Evolutionary conservation across 2,329 filamentous ascomycete genomes (phyloP).

Genomic region (Pyrenochaeta sp.): DNA sequence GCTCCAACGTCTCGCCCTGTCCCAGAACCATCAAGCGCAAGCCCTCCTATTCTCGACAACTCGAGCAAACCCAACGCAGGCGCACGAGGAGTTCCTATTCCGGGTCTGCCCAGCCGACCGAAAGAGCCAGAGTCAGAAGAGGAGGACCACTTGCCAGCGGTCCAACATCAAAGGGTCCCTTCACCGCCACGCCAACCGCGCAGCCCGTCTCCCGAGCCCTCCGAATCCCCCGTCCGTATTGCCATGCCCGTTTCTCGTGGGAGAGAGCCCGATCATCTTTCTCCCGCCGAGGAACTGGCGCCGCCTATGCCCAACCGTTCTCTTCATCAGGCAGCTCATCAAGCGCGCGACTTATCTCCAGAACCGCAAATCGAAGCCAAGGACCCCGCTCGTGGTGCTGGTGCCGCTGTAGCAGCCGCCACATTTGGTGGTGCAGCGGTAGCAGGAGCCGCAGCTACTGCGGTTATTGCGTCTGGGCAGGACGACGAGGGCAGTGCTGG

Average conservation of each 20-base stretch:
- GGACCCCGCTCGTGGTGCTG: constrained; percentile 63
- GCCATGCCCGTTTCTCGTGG: constrained; percentile 83
- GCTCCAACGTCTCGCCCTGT: constrained; percentile 56
- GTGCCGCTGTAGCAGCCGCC: constrained; percentile 54
- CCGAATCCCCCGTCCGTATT: constrained; percentile 80
- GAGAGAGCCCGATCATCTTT: constrained; percentile 60
- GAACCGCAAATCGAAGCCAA: constrained; percentile 69
- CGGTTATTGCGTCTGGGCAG: constrained; percentile 49
- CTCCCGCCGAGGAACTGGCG: constrained; percentile 58
- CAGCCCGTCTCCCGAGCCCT: constrained; percentile 60
- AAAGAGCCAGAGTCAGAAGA: constrained; percentile 54
- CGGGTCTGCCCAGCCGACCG: constrained; percentile 73
- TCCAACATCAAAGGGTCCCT: constrained; percentile 60
- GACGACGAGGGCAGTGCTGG: constrained; percentile 59
- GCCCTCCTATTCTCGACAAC: constrained; percentile 70
- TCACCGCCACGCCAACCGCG: constrained; percentile 52
- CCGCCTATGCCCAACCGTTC: constrained; percentile 71
- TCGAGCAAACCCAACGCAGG: constrained; percentile 73
- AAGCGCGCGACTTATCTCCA: constrained; percentile 70
- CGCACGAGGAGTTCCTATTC: constrained; percentile 74
- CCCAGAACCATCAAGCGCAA: constrained; percentile 54
- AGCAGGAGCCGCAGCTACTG: constrained; percentile 55
- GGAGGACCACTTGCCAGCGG: constrained; percentile 60
- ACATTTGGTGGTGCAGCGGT: constrained; percentile 54
- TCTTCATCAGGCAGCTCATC: constrained; percentile 68